A percentile compares a stretch with the other conserved stretches of the same genome.
Conservation (phyloP, 768 basidiomycete genomes). For the Boletus tomentosulus region DNA sequence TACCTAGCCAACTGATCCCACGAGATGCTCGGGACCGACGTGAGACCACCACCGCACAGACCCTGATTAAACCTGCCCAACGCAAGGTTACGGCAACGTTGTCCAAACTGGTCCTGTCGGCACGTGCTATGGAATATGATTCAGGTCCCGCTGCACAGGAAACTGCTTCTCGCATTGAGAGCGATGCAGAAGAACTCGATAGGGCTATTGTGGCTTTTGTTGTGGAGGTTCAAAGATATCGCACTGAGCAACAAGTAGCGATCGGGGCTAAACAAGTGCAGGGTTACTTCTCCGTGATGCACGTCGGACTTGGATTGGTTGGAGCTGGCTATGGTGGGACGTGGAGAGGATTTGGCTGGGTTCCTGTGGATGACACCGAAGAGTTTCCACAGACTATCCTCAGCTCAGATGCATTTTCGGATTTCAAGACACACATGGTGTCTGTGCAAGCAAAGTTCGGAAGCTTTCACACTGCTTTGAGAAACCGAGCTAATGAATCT, state of each 20-base stretch:
- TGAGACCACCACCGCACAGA: constrained; percentile 43
- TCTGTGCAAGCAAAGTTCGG: constrained; percentile 50
- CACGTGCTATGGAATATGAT: constrained; percentile 86
- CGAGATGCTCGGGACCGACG: constrained; percentile 44
- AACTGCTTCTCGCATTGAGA: constrained; percentile 66
- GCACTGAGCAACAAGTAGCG: constrained; percentile 30
- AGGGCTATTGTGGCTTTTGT: constrained; percentile 67
- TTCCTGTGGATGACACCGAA: constrained; percentile 48
- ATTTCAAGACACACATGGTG: constrained; percentile 45
- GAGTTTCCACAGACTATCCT: constrained; percentile 46
- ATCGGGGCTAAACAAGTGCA: constrained; percentile 48
- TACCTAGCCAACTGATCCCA: constrained; percentile 52
- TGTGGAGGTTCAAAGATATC: constrained; percentile 59
- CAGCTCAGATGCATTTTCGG: constrained; percentile 48
- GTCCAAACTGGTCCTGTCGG: constrained; percentile 83
- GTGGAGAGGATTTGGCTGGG: constrained; percentile 88
- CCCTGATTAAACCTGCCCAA: constrained; percentile 73
- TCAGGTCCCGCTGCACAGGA: constrained; percentile 59
- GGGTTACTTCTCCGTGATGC: constrained; percentile 56
- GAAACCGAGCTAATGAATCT: constrained; percentile 15
- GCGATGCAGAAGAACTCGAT: constrained; percentile 73
- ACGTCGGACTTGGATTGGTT: constrained; percentile 72
- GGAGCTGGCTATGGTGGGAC: constrained; percentile 72
- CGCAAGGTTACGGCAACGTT: constrained; percentile 85
- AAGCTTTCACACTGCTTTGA: constrained; percentile 25